phyloP scores from a whole-genome alignment of 129 eudicot species.

The Apium graveolens region DNA sequence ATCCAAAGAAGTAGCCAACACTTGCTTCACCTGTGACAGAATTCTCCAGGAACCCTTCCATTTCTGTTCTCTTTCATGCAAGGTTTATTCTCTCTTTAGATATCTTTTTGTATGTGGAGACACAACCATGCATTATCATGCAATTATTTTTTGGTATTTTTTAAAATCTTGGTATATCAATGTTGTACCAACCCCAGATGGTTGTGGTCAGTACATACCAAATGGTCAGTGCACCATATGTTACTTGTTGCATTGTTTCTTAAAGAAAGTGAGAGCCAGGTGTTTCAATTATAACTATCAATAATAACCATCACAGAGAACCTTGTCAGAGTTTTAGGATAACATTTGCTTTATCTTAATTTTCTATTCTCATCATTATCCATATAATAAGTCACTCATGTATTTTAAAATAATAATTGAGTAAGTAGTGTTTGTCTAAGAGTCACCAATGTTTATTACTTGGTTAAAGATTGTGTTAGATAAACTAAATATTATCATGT shows the following conservation, averaged over 20 bases:
- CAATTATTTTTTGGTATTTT: neutral
- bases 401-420: neutral
- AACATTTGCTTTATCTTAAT: neutral
- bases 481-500: neutral
- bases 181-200: neutral
- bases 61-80: slow-evolving; percentile 90
- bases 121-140: neutral
- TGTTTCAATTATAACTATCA: slow-evolving; percentile 2
- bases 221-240: neutral
- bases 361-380: neutral
- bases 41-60: slow-evolving; percentile 74
- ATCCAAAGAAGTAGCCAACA: slow-evolving; percentile 48
- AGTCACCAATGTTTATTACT: too few species aligned
- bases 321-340: neutral
- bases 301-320: neutral
- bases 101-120: neutral
- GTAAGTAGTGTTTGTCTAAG: neutral
- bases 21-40: slow-evolving; percentile 79
- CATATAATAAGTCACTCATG: neutral
- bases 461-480: too few species aligned
- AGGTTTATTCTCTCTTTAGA: slow-evolving; percentile 33
- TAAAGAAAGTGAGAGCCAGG: neutral
- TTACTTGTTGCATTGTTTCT: neutral
- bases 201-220: neutral
- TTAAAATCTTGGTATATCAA: neutral